Evolutionary conservation across 495 filamentous ascomycete species (phyloP).

Genomic region (Trichoderma parareesei): DNA sequence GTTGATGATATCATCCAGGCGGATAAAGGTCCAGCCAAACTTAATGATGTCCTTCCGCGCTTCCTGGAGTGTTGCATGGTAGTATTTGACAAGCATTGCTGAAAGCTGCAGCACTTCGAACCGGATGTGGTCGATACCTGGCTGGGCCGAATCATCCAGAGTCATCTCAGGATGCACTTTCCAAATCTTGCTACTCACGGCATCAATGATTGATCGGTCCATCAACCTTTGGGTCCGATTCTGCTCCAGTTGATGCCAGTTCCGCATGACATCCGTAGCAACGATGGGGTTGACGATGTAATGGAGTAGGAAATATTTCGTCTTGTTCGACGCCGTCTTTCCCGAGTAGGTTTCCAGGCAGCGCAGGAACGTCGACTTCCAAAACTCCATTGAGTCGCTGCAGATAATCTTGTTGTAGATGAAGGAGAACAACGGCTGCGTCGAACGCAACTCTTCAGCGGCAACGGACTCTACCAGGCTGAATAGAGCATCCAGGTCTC

Average conservation of each 20-base stretch:
- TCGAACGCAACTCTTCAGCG: slow-evolving; percentile 68
- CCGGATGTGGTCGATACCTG: slow-evolving; percentile 87
- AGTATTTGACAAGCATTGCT: slow-evolving; percentile 89
- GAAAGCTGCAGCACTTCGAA: slow-evolving; percentile 95
- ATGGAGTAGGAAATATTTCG: slow-evolving; percentile 87
- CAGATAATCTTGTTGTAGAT: slow-evolving; percentile 81
- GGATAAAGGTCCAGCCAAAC: slow-evolving; percentile 97
- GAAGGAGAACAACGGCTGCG: slow-evolving; percentile 66
- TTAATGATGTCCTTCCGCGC: slow-evolving; percentile 97
- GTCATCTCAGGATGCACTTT: slow-evolving; percentile 76
- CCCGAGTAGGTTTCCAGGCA: slow-evolving; percentile 84
- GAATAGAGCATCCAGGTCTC: slow-evolving; percentile 86
- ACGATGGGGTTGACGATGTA: slow-evolving; percentile 93
- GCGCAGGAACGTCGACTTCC: slow-evolving; percentile 72
- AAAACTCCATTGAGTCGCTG: slow-evolving; percentile 80
- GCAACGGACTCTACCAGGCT: slow-evolving; percentile 75
- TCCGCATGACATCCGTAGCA: slow-evolving; percentile 86
- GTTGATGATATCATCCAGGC: slow-evolving; percentile 96
- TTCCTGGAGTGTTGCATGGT: slow-evolving; percentile 73
- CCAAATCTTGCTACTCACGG: slow-evolving; percentile 91
- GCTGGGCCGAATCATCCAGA: slow-evolving; percentile 75
- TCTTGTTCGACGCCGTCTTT: slow-evolving; percentile 68
- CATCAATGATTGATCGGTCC: slow-evolving; percentile 81
- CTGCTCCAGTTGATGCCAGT: slow-evolving; percentile 42
- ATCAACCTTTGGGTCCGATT: slow-evolving; percentile 65